Evolutionary conservation across 768 basidiomycete species (phyloP).

Genomic region (Leucogyrophana mollusca): DNA sequence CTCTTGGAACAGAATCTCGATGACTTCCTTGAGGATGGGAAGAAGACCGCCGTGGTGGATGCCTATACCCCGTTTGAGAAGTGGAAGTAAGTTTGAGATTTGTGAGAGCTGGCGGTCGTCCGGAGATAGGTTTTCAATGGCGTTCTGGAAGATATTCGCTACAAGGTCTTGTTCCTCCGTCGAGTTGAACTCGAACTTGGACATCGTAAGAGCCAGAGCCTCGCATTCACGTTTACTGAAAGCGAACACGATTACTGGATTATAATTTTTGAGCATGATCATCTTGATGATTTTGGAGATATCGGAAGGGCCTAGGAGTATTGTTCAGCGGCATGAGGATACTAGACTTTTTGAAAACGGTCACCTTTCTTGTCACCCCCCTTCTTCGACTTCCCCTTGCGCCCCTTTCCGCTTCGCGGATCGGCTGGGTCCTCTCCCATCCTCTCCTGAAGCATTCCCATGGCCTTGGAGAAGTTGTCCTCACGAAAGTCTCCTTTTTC

Average conservation of each 20-base stretch:
- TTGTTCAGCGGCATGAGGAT: background rate
- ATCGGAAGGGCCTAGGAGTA: slow-evolving; percentile 72
- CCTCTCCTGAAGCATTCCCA: slow-evolving; percentile 86
- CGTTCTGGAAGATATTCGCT: slow-evolving; percentile 88
- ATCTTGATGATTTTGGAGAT: slow-evolving; percentile 97
- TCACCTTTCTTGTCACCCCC: slow-evolving; percentile 91
- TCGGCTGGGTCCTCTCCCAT: slow-evolving; percentile 93
- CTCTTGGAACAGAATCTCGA: slow-evolving; percentile 98
- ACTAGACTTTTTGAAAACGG: slow-evolving; percentile 5
- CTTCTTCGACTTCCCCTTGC: slow-evolving; percentile 90
- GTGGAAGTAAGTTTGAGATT: slow-evolving; percentile 87
- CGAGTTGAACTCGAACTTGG: slow-evolving; percentile 95
- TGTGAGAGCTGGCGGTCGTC: slow-evolving; percentile 91
- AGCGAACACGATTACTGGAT: slow-evolving; percentile 97
- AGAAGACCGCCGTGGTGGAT: slow-evolving; percentile 98
- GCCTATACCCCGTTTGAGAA: slow-evolving; percentile 93
- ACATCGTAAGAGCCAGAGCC: slow-evolving; percentile 82
- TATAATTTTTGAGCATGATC: slow-evolving; percentile 97
- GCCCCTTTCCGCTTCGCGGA: slow-evolving; percentile 77
- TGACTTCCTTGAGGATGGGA: slow-evolving; percentile 97
- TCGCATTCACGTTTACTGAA: slow-evolving; percentile 99
- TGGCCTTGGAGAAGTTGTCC: slow-evolving; percentile 96
- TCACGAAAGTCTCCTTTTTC: slow-evolving; percentile 97
- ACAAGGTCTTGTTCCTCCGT: slow-evolving; percentile 90
- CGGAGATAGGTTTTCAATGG: slow-evolving; percentile 82